phyloP scores from a whole-genome alignment of 2,329 filamentous ascomycete species.

The Septoria linicola region DNA sequence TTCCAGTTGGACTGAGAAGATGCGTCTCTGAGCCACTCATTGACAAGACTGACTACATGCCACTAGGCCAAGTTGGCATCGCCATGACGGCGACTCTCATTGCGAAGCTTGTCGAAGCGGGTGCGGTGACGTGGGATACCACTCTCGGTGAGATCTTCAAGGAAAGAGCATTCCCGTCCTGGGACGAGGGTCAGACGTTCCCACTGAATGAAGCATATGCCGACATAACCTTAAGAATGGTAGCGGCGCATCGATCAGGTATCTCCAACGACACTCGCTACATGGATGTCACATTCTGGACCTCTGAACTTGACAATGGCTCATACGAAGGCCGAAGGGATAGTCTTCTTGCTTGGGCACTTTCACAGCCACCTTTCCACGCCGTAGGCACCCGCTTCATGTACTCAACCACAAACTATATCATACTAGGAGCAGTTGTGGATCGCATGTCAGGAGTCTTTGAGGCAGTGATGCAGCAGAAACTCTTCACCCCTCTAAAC shows the following conservation, averaged over 20 bases:
- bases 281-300: neutral
- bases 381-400: neutral
- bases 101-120: neutral
- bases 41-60: neutral
- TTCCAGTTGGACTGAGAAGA: neutral
- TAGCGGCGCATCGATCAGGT: neutral
- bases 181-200: too few relatives aligned
- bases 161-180: too few relatives aligned
- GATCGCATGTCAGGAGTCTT: neutral
- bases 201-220: neutral
- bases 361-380: neutral
- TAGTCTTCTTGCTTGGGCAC: neutral
- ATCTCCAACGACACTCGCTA: neutral
- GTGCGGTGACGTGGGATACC: neutral
- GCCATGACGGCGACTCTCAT: neutral
- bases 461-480: neutral
- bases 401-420: neutral
- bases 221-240: neutral
- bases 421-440: neutral
- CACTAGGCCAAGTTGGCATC: neutral
- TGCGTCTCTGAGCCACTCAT: neutral
- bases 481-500: neutral
- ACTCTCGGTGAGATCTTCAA: neutral
- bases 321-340: neutral
- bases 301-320: neutral